Base-by-base conservation (phyloP, 2,329 filamentous ascomycete genomes). In the Cucurbitaria berberidis region DNA sequence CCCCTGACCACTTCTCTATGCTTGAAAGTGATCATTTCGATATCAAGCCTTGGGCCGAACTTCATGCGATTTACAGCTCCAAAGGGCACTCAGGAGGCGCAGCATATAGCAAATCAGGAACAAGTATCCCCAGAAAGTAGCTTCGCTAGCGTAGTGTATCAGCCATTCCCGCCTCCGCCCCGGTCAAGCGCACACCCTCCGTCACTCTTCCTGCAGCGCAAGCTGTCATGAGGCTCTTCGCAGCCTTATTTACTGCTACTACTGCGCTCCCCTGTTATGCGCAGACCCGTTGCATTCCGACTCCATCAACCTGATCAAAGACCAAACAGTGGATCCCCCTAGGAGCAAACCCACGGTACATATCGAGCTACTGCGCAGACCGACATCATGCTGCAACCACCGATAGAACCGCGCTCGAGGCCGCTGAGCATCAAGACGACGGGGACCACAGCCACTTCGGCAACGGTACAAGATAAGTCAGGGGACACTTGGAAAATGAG, bases 401-500 rank as follows among this genome's bases (percentile, higher is more conserved):
- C 69, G n/a, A 52, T 50, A 35, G 63, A 67, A 51, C 60, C 64
- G 51, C 64, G 64, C 29, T 63, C 64, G 46, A 60, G 71, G 51
- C 67, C 72, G 48, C 59, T 68, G 40, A 74, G 70, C 55, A 64
- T 76, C 43, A 68, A 66, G 59, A 73, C 70, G 30, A 72, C 63
- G 38, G 69, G 61, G 32, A 74, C 71, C 7, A 64, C 65, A 52
- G 69, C 60, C 30, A 74, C 71, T 11, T 65, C 65, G 51, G 73
- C 68, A 38, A 70, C 72, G 3, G 64, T 65, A 24, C 62, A 68
- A 36, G 76, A 79, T 56, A 77, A 76, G 59, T 72, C 76, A 11
- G 79, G 79, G 16, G 67, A 73, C 43, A 69, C 72, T 30, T 81
- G 79, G 79, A 73, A 76, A 35, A 63, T 68, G 53, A 58, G 64